Conservation (phyloP, 768 basidiomycete species). For the Boletus speciosus region DNA sequence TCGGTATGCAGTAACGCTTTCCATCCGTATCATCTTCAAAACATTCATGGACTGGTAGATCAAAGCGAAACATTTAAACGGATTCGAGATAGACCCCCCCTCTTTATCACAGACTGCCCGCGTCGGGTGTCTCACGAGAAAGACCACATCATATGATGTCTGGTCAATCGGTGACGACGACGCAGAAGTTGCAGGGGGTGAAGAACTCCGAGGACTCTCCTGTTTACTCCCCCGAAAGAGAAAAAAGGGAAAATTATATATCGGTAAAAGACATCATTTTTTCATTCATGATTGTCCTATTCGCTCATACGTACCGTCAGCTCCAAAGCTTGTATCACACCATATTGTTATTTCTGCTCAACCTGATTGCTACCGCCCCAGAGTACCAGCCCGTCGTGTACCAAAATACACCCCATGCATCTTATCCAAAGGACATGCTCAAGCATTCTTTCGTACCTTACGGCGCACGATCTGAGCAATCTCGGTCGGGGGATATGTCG, state of each 20-base stretch:
- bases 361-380: conserved; percentile 27
- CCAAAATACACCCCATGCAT: conserved; percentile 53
- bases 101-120: conserved; percentile 37
- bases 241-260: conserved; percentile 56
- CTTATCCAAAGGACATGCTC: conserved; percentile 57
- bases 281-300: conserved; percentile 25
- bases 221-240: conserved; percentile 63
- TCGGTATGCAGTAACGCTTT: conserved; percentile 43
- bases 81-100: conserved; percentile 45
- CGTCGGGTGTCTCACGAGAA: conserved; percentile 51
- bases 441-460: conserved; percentile 64
- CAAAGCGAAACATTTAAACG: conserved; percentile 61
- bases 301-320: conserved; percentile 41
- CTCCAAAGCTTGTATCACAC: conserved; percentile 55
- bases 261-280: conserved; percentile 37
- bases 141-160: conserved; percentile 56
- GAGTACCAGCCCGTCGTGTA: conserved; percentile 21
- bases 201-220: conserved; percentile 58
- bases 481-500: conserved; percentile 2
- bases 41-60: conserved; percentile 39
- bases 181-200: conserved; percentile 43
- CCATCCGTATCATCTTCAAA: not conserved
- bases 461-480: conserved; percentile 41
- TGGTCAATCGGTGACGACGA: conserved; percentile 56
- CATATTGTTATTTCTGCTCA: conserved; percentile 58